These are phyloP conservation scores for Akanthomyces lecanii DNA, from an alignment of 2,329 filamentous ascomycete species.

Conservation along the genomic window DNA sequence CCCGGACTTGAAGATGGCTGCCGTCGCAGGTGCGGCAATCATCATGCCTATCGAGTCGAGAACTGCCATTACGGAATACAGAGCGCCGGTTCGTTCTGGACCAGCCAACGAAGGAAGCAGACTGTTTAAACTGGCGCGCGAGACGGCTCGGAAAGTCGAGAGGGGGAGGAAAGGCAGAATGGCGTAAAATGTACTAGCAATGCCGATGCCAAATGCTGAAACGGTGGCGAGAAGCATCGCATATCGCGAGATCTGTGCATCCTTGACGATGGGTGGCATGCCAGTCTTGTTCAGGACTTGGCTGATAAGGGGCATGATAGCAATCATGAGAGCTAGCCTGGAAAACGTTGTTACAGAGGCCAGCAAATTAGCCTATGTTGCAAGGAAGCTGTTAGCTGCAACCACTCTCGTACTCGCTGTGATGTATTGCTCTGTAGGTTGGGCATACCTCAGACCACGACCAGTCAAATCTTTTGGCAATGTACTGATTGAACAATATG, in stretches of 20 bases:
- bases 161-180: neutral
- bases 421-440: neutral
- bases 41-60: neutral
- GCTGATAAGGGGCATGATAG: slow-evolving; percentile 1
- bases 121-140: neutral
- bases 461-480: slow-evolving; percentile 6
- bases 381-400: neutral
- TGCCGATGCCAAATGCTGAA: neutral
- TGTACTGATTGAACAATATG: slow-evolving; percentile 9
- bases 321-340: neutral
- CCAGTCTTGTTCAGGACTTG: neutral
- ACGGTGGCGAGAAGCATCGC: neutral
- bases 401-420: neutral
- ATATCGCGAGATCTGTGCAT: neutral
- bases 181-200: neutral
- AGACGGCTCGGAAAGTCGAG: neutral
- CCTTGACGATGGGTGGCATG: neutral
- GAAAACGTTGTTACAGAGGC: neutral
- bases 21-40: neutral
- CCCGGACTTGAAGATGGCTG: neutral
- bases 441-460: slow-evolving; percentile 6
- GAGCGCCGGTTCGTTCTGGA: neutral
- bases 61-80: slow-evolving; percentile 1
- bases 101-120: neutral
- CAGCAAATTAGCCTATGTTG: neutral